Evolutionary conservation across 495 filamentous ascomycete genomes (phyloP), one percentile per base, ranked within the genome.

Genomic region (Hypoxylon lenormandii): DNA sequence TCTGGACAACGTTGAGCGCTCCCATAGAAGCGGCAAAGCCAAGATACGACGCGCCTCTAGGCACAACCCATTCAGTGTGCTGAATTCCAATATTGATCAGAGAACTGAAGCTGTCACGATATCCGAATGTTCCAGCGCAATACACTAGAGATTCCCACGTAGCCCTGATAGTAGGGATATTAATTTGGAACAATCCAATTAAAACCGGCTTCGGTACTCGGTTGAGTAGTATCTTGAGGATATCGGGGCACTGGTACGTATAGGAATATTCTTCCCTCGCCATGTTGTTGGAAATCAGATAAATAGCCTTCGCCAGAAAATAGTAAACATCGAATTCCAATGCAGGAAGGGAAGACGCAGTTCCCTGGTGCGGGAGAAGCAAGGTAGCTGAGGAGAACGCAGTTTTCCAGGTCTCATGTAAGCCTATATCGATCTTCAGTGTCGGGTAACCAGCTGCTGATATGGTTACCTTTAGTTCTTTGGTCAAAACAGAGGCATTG

Each of bases 201-300:
- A 68, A 30, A 12, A 51, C 12, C 5, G 4, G 0, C 10, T 40
- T 18, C 0, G 58, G 63, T 15, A 59, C 33, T 13, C 43, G 51
- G 5, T 33, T 10, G 4, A 67, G 45, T 22, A 66, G 2, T 1
- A 71, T 18, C 12, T 49, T 5, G 40, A 66, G 23, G 8, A 56
- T 12, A 11, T 64, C 36, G 12, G 30, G 49, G 12, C 54, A 46
- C 5, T 22, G 30, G 10, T 33, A n/a, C n/a, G 1, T n/a, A 0
- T 18, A 8, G 7, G 3, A 5, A 1, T 30, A 0, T 12, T 12
- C 2, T 11, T 37, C 16, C 10, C 2, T 6, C 4, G 42, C 8
- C 0, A 60, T 33, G 0, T 54, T 38, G 22, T 71, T 71, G 1
- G 61, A 66, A 0, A 66, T 38, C 0, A 53, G 50, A 51, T 66